phyloP scores from a whole-genome alignment of 1,284 basidiomycete species.

The Exobasidium cylindrosporum region DNA sequence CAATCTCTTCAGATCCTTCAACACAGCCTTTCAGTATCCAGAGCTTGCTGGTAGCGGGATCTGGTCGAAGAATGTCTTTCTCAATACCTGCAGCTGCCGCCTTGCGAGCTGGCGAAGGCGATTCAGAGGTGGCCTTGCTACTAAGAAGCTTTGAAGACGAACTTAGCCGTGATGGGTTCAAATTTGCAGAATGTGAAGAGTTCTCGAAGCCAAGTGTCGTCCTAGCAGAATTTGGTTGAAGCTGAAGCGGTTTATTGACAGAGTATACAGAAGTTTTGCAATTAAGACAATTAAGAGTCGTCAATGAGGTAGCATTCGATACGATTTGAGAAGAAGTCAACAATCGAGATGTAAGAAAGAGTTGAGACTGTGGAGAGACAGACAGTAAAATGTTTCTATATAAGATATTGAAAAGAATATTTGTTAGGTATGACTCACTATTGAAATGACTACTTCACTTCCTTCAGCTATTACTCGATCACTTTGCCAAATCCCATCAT shows the following conservation, averaged over 20 bases:
- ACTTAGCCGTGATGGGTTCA: no score
- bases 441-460: no score
- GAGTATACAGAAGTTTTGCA: constrained; percentile 16
- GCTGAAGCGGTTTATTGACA: constrained; percentile 9
- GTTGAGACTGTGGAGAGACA: no score
- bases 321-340: background rate
- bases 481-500: no score
- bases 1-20: background rate
- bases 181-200: no score
- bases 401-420: no score
- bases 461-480: no score
- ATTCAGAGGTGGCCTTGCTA: background rate
- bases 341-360: background rate
- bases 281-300: constrained; percentile 12
- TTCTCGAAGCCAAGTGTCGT: constrained; percentile 7
- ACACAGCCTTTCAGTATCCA: constrained; percentile 1
- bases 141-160: no score
- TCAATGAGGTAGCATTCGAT: background rate
- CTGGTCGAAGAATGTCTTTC: background rate
- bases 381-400: no score
- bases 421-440: no score
- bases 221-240: background rate
- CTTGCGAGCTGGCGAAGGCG: background rate
- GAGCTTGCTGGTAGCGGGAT: background rate
- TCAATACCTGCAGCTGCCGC: background rate